Evolutionary conservation across 2,329 filamentous ascomycete species (phyloP).

Genomic region (Onygenales sp.): DNA sequence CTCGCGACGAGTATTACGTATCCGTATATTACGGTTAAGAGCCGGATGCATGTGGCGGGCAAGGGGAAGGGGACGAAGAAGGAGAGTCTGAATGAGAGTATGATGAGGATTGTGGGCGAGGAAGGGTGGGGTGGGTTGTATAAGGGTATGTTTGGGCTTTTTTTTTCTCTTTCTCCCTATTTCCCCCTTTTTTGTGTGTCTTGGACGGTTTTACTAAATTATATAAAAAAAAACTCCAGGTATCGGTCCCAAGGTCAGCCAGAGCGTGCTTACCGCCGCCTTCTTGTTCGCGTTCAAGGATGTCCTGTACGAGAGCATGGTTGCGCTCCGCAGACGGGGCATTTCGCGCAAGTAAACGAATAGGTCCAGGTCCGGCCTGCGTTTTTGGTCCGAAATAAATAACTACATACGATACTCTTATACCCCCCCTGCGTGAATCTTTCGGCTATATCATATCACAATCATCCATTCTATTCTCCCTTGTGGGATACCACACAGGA

Average conservation of each 20-base stretch:
- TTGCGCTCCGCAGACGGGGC: conserved; percentile 23
- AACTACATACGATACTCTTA: too few relatives aligned
- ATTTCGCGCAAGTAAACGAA: conserved; percentile 20
- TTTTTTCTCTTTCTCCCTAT: not conserved
- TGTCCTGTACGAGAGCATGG: conserved; percentile 63
- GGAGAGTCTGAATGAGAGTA: conserved; percentile 68
- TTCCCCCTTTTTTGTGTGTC: not conserved
- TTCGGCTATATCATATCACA: too few relatives aligned
- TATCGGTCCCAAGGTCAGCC: conserved; percentile 90
- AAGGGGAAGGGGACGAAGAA: conserved; percentile 50
- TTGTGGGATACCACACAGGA: too few relatives aligned
- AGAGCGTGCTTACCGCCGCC: conserved; percentile 92
- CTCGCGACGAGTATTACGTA: conserved; percentile 91
- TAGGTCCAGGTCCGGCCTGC: not conserved
- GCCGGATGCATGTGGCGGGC: conserved; percentile 85
- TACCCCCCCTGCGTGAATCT: too few relatives aligned
- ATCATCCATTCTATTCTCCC: too few relatives aligned
- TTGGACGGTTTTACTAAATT: not conserved
- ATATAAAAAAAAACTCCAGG: conserved; percentile 42
- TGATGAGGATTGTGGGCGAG: conserved; percentile 71
- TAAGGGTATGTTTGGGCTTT: conserved; percentile 56
- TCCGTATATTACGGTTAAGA: conserved; percentile 98
- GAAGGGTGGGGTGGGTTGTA: conserved; percentile 91
- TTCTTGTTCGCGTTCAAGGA: conserved; percentile 98
- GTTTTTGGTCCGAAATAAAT: not conserved